Conservation (phyloP, 441 rosid genomes). For the Arabidopsis hybrid region DNA sequence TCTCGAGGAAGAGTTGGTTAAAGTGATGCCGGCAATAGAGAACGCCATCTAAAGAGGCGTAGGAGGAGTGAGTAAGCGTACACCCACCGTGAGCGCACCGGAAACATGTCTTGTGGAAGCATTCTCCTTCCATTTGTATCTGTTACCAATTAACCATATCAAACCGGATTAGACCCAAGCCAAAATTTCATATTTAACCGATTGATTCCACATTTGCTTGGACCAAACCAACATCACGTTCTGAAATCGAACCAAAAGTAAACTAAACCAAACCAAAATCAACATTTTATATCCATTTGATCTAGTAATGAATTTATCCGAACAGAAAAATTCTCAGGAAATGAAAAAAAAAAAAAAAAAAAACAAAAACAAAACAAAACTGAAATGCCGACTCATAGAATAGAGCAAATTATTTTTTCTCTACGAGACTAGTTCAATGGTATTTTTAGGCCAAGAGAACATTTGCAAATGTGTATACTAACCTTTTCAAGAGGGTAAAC, state of each 20-base stretch:
- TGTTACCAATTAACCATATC: constrained; percentile 19
- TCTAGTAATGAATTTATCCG: background rate
- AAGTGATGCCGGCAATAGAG: constrained; percentile 97
- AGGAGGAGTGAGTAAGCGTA: constrained; percentile 89
- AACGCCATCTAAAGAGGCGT: constrained; percentile 89
- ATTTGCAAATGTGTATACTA: background rate
- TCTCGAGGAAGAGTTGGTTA: constrained; percentile 92
- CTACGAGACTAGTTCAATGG: background rate
- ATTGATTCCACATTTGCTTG: background rate
- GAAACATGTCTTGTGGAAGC: constrained; percentile 95
- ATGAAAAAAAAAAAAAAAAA: background rate
- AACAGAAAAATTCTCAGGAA: background rate
- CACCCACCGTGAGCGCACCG: constrained; percentile 96
- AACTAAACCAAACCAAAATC: background rate
- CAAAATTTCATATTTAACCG: background rate
- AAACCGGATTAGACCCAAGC: background rate
- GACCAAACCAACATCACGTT: background rate
- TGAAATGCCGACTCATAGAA: background rate
- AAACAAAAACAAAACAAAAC: background rate
- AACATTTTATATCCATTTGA: background rate
- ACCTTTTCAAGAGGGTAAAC: constrained; percentile 98
- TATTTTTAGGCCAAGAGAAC: background rate
- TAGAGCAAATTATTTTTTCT: too few relatives aligned
- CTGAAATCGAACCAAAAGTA: background rate
- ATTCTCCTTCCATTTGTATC: constrained; percentile 95